Percentiles rank a stretch among this genome's conserved stretches.
Evolutionary conservation across 306 rosid species (phyloP).

Genomic region (Vigna radiata): DNA sequence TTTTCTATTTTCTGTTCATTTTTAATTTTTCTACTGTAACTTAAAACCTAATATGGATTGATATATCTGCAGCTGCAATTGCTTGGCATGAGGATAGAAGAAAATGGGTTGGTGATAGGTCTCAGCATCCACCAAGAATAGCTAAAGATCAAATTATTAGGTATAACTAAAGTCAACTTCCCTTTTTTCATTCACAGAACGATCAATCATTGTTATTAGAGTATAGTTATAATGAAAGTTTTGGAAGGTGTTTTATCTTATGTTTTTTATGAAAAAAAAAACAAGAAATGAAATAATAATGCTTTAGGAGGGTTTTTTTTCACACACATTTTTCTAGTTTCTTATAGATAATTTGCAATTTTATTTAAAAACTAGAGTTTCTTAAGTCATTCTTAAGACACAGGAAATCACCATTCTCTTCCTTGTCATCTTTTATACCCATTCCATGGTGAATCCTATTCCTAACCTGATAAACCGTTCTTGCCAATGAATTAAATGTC

Average conservation of each 20-base stretch:
- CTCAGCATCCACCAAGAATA: slow-evolving; percentile 60
- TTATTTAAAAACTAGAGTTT: slow-evolving; percentile 8
- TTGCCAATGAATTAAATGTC: neutral
- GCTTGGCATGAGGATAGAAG: slow-evolving; percentile 86
- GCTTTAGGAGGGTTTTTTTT: slow-evolving; percentile 7
- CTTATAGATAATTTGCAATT: neutral
- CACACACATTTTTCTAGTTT: slow-evolving; percentile 33
- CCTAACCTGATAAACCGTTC: slow-evolving; percentile 8
- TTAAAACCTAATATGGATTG: slow-evolving; percentile 38
- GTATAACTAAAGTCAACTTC: slow-evolving; percentile 44
- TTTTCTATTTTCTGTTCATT: slow-evolving; percentile 5
- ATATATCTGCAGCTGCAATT: slow-evolving; percentile 68
- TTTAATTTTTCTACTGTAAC: neutral
- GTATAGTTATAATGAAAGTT: slow-evolving; percentile 22
- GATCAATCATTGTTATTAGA: slow-evolving; percentile 25
- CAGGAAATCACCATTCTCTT: slow-evolving; percentile 13
- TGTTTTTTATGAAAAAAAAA: slow-evolving; percentile 15
- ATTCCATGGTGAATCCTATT: slow-evolving; percentile 2
- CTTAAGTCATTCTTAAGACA: slow-evolving; percentile 22
- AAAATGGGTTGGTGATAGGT: slow-evolving; percentile 84
- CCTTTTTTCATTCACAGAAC: neutral
- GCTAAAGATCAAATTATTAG: slow-evolving; percentile 84
- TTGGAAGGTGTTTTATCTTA: neutral
- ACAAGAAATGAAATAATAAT: neutral
- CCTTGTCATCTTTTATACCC: neutral